Percentiles rank a stretch among this genome's conserved stretches.
Evolutionary conservation across 768 basidiomycete species (phyloP).

Genomic region (Lactarius tabidus): DNA sequence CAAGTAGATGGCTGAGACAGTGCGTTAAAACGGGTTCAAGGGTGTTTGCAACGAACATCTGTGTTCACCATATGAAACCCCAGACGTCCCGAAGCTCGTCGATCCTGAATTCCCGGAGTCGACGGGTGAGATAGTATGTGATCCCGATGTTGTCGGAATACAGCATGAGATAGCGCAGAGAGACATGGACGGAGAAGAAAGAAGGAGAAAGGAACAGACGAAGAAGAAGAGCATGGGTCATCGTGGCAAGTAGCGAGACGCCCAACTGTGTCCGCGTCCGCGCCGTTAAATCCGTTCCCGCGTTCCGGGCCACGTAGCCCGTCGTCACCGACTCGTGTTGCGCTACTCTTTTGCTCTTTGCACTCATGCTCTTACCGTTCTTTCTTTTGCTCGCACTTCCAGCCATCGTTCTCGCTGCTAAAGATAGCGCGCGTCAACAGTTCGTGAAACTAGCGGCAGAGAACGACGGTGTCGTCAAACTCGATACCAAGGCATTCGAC

Average conservation of each 20-base stretch:
- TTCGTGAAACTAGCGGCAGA: conserved; percentile 65
- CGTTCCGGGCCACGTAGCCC: conserved; percentile 18
- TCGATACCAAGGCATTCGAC: conserved; percentile 73
- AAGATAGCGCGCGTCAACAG: conserved; percentile 42
- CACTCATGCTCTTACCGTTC: conserved; percentile 29
- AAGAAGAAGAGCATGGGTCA: conserved; percentile 81
- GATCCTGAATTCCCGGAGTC: conserved; percentile 63
- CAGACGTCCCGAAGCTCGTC: conserved; percentile 79
- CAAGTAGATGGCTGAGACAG: conserved; percentile 75
- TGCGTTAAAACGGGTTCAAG: conserved; percentile 34
- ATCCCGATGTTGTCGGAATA: conserved; percentile 89
- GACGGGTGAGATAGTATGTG: conserved; percentile 81
- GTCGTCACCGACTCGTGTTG: background rate
- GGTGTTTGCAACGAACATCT: conserved; percentile 18
- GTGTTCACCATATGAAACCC: conserved; percentile 78
- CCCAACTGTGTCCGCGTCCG: background rate
- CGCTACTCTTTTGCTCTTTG: background rate
- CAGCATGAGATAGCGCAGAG: conserved; percentile 77
- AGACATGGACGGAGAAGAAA: conserved; percentile 93
- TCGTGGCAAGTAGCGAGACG: conserved; percentile 3
- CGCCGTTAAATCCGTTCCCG: background rate
- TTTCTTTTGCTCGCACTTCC: conserved; percentile 35
- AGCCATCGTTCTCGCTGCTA: conserved; percentile 32
- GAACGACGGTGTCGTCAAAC: conserved; percentile 76
- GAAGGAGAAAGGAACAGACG: conserved; percentile 88